Percentiles rank a stretch among this genome's conserved stretches.
These are phyloP conservation scores for Nematocida sp. DNA, from an alignment of 371 early-diverging fungal genomes.

Conservation along the genomic window DNA sequence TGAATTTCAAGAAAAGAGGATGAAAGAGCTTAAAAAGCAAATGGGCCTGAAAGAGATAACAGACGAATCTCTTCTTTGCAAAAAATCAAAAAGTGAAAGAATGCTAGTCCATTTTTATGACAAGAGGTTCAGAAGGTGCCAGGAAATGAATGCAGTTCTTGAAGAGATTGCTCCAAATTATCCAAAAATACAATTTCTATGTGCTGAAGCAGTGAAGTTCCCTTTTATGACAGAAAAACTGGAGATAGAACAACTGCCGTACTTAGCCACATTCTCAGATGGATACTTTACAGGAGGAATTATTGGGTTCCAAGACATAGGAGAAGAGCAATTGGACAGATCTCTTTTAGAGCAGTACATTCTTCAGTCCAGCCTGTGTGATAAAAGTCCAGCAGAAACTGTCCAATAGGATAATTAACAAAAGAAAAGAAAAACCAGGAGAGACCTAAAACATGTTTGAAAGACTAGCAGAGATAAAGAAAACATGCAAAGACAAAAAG, in stretches of 20 bases:
- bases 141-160: slow-evolving; percentile 64
- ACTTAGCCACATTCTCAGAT: slow-evolving; percentile 66
- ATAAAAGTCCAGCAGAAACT: slow-evolving; percentile 4
- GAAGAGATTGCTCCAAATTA: slow-evolving; percentile 58
- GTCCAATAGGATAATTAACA: slow-evolving; percentile 1
- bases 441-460: not conserved
- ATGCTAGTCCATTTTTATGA: slow-evolving; percentile 70
- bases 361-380: slow-evolving; percentile 19
- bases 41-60: slow-evolving; percentile 46
- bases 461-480: not conserved
- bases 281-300: slow-evolving; percentile 69
- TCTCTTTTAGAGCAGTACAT: slow-evolving; percentile 35
- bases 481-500: not conserved
- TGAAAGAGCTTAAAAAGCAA: slow-evolving; percentile 47
- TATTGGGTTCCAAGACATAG: slow-evolving; percentile 69
- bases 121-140: slow-evolving; percentile 62
- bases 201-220: slow-evolving; percentile 61
- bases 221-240: slow-evolving; percentile 58
- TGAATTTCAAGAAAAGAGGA: slow-evolving; percentile 55
- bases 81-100: slow-evolving; percentile 58
- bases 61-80: slow-evolving; percentile 64
- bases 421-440: not conserved
- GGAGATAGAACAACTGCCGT: slow-evolving; percentile 65
- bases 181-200: slow-evolving; percentile 62
- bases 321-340: slow-evolving; percentile 52